A percentile compares a stretch with the other conserved stretches of the same genome.
These are phyloP conservation scores for Exophiala sp. DNA, from an alignment of 2,329 filamentous ascomycete genomes.

Conservation along the genomic window DNA sequence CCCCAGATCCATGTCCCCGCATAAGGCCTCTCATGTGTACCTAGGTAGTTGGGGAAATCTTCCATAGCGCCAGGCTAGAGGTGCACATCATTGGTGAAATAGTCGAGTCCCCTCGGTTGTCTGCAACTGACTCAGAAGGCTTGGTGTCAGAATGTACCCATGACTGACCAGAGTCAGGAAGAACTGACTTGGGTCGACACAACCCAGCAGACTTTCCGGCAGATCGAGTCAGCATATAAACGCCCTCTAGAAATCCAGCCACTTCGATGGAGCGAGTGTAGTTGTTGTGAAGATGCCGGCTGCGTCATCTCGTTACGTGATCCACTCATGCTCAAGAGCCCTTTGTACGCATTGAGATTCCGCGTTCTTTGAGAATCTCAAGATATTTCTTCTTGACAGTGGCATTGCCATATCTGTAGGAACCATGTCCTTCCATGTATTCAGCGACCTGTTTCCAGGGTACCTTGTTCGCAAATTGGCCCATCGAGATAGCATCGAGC, in stretches of 20 bases:
- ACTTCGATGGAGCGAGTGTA: too few relatives aligned
- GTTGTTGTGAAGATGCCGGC: too few relatives aligned
- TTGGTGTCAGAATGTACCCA: slow-evolving; percentile 4
- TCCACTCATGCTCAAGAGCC: background rate
- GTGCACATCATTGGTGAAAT: slow-evolving; percentile 4
- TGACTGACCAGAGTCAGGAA: background rate
- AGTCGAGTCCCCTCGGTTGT: background rate
- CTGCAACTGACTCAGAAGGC: slow-evolving; percentile 6
- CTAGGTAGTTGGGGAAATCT: too few relatives aligned
- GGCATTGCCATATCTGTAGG: slow-evolving; percentile 58
- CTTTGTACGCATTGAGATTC: background rate
- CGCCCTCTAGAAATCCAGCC: too few relatives aligned
- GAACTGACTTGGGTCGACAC: too few relatives aligned
- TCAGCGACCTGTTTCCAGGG: slow-evolving; percentile 59
- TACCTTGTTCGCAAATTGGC: slow-evolving; percentile 41
- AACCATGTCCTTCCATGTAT: slow-evolving; percentile 53
- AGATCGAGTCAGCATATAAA: too few relatives aligned
- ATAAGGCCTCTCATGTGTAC: too few relatives aligned
- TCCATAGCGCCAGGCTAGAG: too few relatives aligned
- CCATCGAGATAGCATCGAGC: slow-evolving; percentile 8
- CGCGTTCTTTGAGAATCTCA: slow-evolving; percentile 36
- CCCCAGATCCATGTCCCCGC: too few relatives aligned
- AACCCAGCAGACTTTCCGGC: too few relatives aligned
- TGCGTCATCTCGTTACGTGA: background rate
- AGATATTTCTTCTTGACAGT: slow-evolving; percentile 63